Conservation (phyloP, 139 green algal genomes). For the Choricystis sp. region DNA sequence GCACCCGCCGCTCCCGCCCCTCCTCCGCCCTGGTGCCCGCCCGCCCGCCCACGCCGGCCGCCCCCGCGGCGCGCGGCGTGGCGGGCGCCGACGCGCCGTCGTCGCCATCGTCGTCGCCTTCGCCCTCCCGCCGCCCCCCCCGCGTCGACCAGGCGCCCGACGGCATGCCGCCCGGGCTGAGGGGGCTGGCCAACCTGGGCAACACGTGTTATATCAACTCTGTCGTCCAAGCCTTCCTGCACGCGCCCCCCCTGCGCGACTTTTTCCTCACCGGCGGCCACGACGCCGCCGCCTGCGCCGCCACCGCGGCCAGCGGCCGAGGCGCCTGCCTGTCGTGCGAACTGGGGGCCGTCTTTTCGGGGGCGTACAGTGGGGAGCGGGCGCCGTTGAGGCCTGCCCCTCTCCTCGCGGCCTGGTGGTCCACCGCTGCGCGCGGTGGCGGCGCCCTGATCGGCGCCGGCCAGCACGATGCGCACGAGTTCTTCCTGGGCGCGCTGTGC, state of each 20-base stretch:
- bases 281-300: conserved; percentile 17
- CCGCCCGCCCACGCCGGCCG: not conserved
- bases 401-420: conserved; percentile 70
- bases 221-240: conserved; percentile 73
- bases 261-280: conserved; percentile 63
- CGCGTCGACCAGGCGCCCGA: not conserved
- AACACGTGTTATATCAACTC: conserved; percentile 97
- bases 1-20: too few relatives aligned
- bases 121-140: too few relatives aligned
- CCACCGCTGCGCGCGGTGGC: conserved; percentile 20
- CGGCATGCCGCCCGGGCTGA: conserved; percentile 33
- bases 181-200: conserved; percentile 84
- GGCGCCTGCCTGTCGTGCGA: conserved; percentile 50
- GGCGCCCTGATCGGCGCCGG: conserved; percentile 37
- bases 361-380: conserved; percentile 32
- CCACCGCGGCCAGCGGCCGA: not conserved
- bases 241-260: conserved; percentile 48
- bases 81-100: too few relatives aligned
- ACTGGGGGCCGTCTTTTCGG: conserved; percentile 43
- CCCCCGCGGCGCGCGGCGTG: not conserved
- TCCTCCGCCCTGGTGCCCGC: not conserved
- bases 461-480: conserved; percentile 89
- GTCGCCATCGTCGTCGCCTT: too few relatives aligned
- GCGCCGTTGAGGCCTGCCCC: conserved; percentile 32
- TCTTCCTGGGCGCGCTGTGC: conserved; percentile 61